Conservation (phyloP, 306 rosid genomes). For the Trifolium fragiferum region DNA sequence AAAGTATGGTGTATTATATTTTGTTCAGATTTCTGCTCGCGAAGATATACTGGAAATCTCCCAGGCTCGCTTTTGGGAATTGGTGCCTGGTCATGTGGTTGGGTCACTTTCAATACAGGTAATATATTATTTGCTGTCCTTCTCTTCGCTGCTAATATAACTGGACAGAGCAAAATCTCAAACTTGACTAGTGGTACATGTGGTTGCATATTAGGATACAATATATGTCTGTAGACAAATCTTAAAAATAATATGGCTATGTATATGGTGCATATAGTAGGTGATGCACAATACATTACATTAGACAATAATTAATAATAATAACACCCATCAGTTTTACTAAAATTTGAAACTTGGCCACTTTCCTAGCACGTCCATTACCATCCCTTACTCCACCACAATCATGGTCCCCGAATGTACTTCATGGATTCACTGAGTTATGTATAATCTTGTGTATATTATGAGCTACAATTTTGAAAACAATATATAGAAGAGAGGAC, state of each 20-base stretch:
- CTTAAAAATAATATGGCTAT: background rate
- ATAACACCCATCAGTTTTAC: background rate
- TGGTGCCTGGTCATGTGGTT: conserved; percentile 90
- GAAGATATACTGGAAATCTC: conserved; percentile 83
- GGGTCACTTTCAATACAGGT: conserved; percentile 83
- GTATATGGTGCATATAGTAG: background rate
- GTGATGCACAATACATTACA: background rate
- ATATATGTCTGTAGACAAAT: conserved; percentile 3
- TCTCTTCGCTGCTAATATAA: background rate
- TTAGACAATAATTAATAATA: background rate
- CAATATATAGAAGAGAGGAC: background rate
- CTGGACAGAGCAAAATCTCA: conserved; percentile 8
- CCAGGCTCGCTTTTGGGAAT: conserved; percentile 90
- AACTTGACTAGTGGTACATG: background rate
- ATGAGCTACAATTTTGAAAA: background rate
- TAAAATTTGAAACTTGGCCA: background rate
- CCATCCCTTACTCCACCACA: background rate
- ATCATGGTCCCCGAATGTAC: background rate
- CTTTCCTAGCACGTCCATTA: background rate
- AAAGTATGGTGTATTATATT: background rate
- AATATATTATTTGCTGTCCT: conserved; percentile 12
- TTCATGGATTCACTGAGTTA: background rate
- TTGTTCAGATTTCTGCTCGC: conserved; percentile 63
- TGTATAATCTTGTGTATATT: background rate
- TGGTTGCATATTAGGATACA: background rate